Evolutionary conservation across 1,139 yeast genomes (phyloP), one percentile per base, ranked within the genome.

Genomic region (Magnusiomyces suaveolens): DNA sequence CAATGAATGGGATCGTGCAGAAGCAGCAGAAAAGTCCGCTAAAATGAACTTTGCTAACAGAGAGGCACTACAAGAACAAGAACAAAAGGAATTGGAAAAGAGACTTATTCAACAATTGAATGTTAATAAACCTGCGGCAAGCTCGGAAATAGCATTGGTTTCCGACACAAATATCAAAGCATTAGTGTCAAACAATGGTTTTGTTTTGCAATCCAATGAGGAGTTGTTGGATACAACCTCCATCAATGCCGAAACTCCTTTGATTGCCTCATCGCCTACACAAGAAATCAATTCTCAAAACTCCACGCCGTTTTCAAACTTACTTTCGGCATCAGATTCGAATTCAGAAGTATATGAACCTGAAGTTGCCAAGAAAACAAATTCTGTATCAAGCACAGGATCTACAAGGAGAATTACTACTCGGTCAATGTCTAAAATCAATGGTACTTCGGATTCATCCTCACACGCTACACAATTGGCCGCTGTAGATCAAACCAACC

Each of bases 1-100:
- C 51, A 69, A 71, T 32, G 80, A 80, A 61, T 87, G 96, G 96
- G 97, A 90, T 18, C 38, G 29, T n/a, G 48, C 39, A 39, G 32
- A 52, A 46, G 44, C 44, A 6, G 16, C 39, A 8, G 39, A 21
- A 1, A 16, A 32, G 29, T 26, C 51, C 2, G 49, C 43, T 6
- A 47, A 14, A 61, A 73, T 12, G 63, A 63, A 39, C 66, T 62
- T 51, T 59, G 56, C 36, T 56, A 58, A 10, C 52, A 60, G 20
- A 57, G 59, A 18, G 50, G 57, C 44, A 23, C 4, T 14, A 33
- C 38, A 16, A 36, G 50, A 56, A 53, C 60, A 59, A 57, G 63
- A 63, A 52, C 59, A 41, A 48, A 32, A 39, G 14, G 39, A 46
- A 26, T 48, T 47, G 21, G 53, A 46, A 24, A 51, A 46, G 12